Base-by-base conservation (phyloP, 148 eudicot genomes). In the Chenopodium formosanum region DNA sequence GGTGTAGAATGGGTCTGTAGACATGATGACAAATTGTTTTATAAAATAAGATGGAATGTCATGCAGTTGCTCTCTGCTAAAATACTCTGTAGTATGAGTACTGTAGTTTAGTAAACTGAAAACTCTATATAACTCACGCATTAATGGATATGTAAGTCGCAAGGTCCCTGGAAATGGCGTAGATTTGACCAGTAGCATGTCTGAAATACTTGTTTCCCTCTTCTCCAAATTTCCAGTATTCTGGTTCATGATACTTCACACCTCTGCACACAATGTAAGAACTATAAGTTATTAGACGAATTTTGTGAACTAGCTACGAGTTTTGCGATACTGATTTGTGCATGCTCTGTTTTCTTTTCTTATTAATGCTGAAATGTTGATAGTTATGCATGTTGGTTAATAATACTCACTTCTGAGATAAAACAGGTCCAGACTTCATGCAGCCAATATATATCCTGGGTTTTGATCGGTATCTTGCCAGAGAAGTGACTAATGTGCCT, bases 391-490 rank as follows among this genome's bases (percentile, higher is more conserved):
- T 60, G 13, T 73, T 16, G 31, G 0, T 46, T 93, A 19, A 66
- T 16, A 48, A 0, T 46, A 89, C 95, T 90, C 76, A 95, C 97
- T 91, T 95, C 56, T 92, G 85, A 52, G 90, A 89, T 9, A 93
- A 91, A 84, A 95, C 97, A 46, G 94, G 97, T 53, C 98, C 98
- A 37, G 98, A 93, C 77, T 95, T 93, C 98, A 95, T 95, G 91
- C 98, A 95, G 0, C 97, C 98, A 37, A 95, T 93, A 78, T 95
- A 95, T 53, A 88, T 83, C 83, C 95, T 87, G 11, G 97, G 91
- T 65, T 93, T 93, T 7, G 91, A 85, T 60, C 89, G 85, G 79
- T 95, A 82, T 74, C 83, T 82, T 60, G 95, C 88, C 22, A 95
- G 87, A 20, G 91, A 86, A 27, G 80, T 89, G 63, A 85, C 92